Percentiles rank a stretch among this genome's conserved stretches.
Conservation (phyloP, 352 stramenopile genomes). For the Globisporangium parvum region DNA sequence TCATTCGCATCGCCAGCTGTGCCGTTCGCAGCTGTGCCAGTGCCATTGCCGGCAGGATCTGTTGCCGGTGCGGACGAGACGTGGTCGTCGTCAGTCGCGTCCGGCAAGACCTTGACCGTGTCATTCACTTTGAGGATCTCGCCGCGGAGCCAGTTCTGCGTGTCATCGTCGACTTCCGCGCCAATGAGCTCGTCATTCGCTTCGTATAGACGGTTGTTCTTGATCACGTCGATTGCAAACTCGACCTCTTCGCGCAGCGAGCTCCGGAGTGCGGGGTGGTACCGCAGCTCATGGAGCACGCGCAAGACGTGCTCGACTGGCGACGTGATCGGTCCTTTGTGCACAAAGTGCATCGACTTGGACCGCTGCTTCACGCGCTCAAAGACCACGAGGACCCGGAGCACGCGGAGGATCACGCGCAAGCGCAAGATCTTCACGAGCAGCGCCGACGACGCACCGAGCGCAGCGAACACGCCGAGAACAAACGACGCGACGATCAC, state of each 20-base stretch:
- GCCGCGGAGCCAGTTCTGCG: conserved; percentile 77
- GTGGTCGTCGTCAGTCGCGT: conserved; percentile 29
- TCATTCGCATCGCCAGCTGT: neutral
- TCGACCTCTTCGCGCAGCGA: conserved; percentile 58
- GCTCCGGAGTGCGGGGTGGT: conserved; percentile 57
- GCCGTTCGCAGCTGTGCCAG: conserved; percentile 2
- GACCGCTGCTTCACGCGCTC: conserved; percentile 81
- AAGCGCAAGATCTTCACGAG: conserved; percentile 70
- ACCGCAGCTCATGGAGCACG: conserved; percentile 69
- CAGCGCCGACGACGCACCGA: conserved; percentile 44
- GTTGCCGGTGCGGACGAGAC: neutral
- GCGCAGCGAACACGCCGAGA: conserved; percentile 56
- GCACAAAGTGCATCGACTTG: conserved; percentile 64
- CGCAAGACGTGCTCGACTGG: conserved; percentile 75
- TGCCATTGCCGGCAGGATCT: conserved; percentile 2
- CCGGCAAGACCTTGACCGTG: conserved; percentile 53
- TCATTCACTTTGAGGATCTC: conserved; percentile 72
- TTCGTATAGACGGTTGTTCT: conserved; percentile 83
- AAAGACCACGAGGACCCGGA: conserved; percentile 83
- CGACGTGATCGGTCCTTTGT: conserved; percentile 66
- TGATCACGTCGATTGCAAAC: conserved; percentile 82
- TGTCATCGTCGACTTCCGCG: conserved; percentile 73
- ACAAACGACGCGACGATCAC: conserved; percentile 80
- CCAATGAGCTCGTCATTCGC: conserved; percentile 64
- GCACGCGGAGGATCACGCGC: conserved; percentile 69